Base-by-base conservation (phyloP, 2,329 filamentous ascomycete genomes). In the Talaromyces rugulosus region DNA sequence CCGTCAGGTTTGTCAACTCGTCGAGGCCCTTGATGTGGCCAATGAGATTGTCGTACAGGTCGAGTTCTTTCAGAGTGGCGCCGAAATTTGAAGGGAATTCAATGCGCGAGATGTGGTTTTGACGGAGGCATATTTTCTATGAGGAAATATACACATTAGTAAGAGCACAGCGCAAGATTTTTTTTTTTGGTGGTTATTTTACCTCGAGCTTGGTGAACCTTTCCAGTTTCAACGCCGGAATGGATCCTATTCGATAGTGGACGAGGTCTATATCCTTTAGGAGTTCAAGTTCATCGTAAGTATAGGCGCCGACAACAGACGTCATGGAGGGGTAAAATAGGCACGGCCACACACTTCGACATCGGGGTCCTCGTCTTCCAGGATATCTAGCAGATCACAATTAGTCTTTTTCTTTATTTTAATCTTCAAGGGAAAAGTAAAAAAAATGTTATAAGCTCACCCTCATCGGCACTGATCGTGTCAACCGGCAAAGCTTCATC, bases 1-100 rank as follows among this genome's bases (percentile, higher is more conserved):
- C 89, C 5, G 85, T 91, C 59, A 99, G 84, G 64, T 90, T 83
- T 12, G 83, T 86, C 62, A 97, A 85, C 53, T 86, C 82, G 59
- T 97, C 92, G 53, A 99, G 83, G 33, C 91, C 91, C 67, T 88
- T 88, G 76, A 97, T 87, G 75, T 96, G 92, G 11, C 87, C 86
- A 69, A 99, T 92, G 18, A 96, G 83, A 76, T 99, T 99, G 78
- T 99, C 95, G 80, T 99, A 99, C 63, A 99, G 84, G 70, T 99
- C 95, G 57, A 99, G 84, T 63, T 99, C 95, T 70, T 86, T 79
- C 47, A 99, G 80, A 0, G 87, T 91, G 2, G 80, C 73, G 36
- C 86, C 87, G 59, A 96, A 78, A 40, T 77, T 77, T 4, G 83
- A 81, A 4, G 96, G 87, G 8, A 94, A 87, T 33, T 92, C 87